Evolutionary conservation across 768 basidiomycete genomes (phyloP), one percentile per base, ranked within the genome.

Genomic region (Mycena haematopus): DNA sequence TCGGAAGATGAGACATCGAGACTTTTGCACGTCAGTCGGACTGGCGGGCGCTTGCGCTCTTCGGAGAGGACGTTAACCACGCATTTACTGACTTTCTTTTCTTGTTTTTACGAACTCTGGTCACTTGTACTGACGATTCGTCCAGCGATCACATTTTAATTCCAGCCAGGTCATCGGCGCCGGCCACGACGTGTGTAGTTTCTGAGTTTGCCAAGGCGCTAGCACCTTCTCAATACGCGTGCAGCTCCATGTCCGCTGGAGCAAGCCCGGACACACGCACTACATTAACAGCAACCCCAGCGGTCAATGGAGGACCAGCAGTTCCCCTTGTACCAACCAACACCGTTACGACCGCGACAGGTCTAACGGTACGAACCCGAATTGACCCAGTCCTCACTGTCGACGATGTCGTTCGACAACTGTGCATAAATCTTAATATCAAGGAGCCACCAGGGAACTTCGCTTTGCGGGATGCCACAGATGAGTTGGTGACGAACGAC

Each of bases 311-410:
- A 58, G 65, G 74, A 54, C 81, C 81, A 74, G 71, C 84, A 14
- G 76, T 78, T 7, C 73, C 80, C 7, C 80, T 93, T 33, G 84
- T 93, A 2, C 93, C 93, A 9, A 95, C 93, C 11, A 95, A 95
- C 75, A 91, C 83, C 59, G 91, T 95, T 52, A 88, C 90, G 3
- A 92, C 90, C 8, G 85, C 82, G 58, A 88, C 91, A 21, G 91
- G 91, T 45, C 69, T 83, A 31, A 87, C 87, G 46, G 91, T 94
- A 22, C 88, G 92, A 64, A 88, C 91, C 13, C 86, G 93, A 62
- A 95, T 95, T 67, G 93, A 95, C 72, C 90, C 91, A 17, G 88
- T 91, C 6, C 80, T 94, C 31, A 86, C 89, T 7, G 93, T 93
- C 54, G 87, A 91, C 55, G 93, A 95, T 72, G 93, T 95, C 59